phyloP scores from a whole-genome alignment of 2,329 filamentous ascomycete species.

The Daldinia sp. region DNA sequence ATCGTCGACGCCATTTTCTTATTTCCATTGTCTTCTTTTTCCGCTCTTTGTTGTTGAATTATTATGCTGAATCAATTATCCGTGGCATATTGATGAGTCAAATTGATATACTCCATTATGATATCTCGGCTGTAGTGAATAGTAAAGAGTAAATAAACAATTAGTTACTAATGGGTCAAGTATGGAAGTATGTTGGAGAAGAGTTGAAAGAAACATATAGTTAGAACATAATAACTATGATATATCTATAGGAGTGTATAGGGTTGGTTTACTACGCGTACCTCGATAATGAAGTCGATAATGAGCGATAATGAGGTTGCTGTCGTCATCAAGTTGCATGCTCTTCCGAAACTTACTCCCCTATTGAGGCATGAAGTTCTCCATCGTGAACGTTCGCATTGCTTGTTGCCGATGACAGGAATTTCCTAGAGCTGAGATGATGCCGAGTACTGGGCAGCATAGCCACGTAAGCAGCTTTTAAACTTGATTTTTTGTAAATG shows the following conservation, averaged over 20 bases:
- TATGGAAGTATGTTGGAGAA: not conserved
- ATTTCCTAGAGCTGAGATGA: constrained; percentile 2
- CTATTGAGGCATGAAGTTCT: constrained; percentile 16
- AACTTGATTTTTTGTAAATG: constrained; percentile 15
- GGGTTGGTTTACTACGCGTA: not conserved
- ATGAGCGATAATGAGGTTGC: not conserved
- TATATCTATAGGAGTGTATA: not conserved
- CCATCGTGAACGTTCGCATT: constrained; percentile 26
- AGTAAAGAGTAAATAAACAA: too few relatives aligned
- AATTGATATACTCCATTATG: not conserved
- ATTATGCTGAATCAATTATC: too few relatives aligned
- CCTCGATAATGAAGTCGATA: not conserved
- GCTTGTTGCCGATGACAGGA: constrained; percentile 5
- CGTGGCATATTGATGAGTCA: constrained; percentile 1
- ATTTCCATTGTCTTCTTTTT: not conserved
- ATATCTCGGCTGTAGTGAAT: too few relatives aligned
- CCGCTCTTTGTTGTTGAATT: too few relatives aligned
- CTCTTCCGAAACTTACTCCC: not conserved
- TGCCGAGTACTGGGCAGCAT: constrained; percentile 17
- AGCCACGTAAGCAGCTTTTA: constrained; percentile 33
- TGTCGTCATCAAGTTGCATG: constrained; percentile 1
- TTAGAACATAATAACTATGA: not conserved
- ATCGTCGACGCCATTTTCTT: constrained; percentile 13
- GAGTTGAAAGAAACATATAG: not conserved
- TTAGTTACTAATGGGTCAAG: too few relatives aligned